Base-by-base conservation (phyloP, 2,329 filamentous ascomycete genomes). In the Chrysosphaeria jannelii region DNA sequence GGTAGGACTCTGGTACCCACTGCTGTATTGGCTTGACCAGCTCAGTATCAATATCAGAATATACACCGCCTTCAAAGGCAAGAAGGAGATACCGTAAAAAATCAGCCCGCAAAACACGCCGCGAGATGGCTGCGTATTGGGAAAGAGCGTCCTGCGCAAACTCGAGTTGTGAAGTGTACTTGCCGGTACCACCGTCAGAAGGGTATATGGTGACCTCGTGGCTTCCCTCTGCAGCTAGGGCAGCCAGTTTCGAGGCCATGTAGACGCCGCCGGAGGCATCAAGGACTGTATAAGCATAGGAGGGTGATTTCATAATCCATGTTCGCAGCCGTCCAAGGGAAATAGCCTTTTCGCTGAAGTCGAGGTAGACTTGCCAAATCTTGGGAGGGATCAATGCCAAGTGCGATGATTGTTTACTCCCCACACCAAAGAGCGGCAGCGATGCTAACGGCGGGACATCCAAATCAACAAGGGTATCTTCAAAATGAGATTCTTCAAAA, bases 31-130 rank as follows among this genome's bases (percentile, higher is more conserved):
- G 49, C 13, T 20, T 37, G 8, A 52, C 52, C 33, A 61, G 13
- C 3, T 16, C n/a, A 7, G 62, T 57, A 34, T 64, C 59, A 21
- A 60, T 57, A 31, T 64, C 59, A 10, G 55, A 47, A 35, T 61
- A 64, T 8, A 51, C 33, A 14, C 50, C 44, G 17, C 44, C 43
- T 25, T 45, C 37, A 8, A 30, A 28, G 3, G 27, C 25, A 8
- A 40, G 35, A 10, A 39, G 20, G 4, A 39, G 30, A 25, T 39
- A 40, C 10, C 37, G 35, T 13, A 39, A 25, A 20, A 40, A 27
- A 23, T 39, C 36, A 18, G 30, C 31, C n/a, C 31, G 29, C 23
- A 31, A 23, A 7, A 31, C 28, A 10, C 31, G 29, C 8, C 29
- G 30, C 23, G 30, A n/a, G n/a, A n/a, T n/a, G 16, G 7, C 16